Evolutionary conservation across 495 filamentous ascomycete species (phyloP).

Genomic region (Aspergillus incahuasiensis): DNA sequence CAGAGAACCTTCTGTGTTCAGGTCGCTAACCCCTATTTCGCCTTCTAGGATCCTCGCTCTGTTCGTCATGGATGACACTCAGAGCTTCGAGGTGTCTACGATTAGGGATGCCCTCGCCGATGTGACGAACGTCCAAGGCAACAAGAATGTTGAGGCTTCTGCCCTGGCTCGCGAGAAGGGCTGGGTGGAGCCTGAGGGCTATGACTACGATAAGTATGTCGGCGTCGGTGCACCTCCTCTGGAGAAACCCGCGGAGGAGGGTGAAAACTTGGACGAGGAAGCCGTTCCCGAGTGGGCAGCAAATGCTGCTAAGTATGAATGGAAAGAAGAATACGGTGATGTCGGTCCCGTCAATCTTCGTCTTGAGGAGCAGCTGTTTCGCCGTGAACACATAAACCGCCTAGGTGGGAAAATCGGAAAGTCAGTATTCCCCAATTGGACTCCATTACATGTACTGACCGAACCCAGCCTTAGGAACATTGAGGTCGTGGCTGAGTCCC

Average conservation of each 20-base stretch:
- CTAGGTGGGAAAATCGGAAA: conserved; percentile 39
- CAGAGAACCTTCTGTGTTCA: not conserved
- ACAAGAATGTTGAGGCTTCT: conserved; percentile 27
- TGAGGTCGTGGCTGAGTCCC: conserved; percentile 30
- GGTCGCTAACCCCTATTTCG: not conserved
- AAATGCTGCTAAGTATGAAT: conserved; percentile 69
- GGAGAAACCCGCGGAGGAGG: conserved; percentile 20
- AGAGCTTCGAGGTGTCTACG: conserved; percentile 19
- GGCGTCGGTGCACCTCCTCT: conserved; percentile 30
- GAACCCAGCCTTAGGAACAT: conserved; percentile 28
- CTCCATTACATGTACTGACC: not conserved
- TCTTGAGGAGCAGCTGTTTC: conserved; percentile 73
- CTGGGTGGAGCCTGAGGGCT: conserved; percentile 50
- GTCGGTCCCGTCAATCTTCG: conserved; percentile 63
- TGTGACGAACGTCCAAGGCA: conserved; percentile 28
- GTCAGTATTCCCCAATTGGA: conserved; percentile 19
- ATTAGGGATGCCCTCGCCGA: conserved; percentile 32
- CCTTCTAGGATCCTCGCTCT: not conserved
- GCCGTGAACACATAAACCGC: conserved; percentile 40
- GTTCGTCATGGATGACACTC: conserved; percentile 14
- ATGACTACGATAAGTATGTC: conserved; percentile 51
- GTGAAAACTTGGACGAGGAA: not conserved
- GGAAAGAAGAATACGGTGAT: conserved; percentile 80
- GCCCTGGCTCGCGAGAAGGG: conserved; percentile 35
- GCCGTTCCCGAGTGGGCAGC: conserved; percentile 45